These are phyloP conservation scores for Lecanicillium sp. DNA, from an alignment of 2,329 filamentous ascomycete genomes.

Conservation along the genomic window DNA sequence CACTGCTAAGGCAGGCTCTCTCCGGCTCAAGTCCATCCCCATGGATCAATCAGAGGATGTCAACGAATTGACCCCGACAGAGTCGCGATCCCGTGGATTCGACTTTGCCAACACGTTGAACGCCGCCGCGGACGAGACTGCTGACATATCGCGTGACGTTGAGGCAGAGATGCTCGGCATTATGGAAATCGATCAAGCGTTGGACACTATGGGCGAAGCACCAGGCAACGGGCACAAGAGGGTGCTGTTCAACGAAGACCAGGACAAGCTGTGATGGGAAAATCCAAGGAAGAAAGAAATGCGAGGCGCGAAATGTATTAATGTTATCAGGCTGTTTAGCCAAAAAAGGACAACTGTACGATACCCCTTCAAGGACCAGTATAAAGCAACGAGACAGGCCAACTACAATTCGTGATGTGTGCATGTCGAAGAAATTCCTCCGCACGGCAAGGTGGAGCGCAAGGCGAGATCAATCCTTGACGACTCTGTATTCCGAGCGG, in stretches of 20 bases:
- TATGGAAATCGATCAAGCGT: slow-evolving; percentile 57
- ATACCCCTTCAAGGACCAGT: slow-evolving; percentile 27
- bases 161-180: slow-evolving; percentile 59
- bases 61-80: slow-evolving; percentile 18
- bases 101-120: slow-evolving; percentile 46
- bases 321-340: slow-evolving; percentile 13
- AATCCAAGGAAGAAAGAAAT: slow-evolving; percentile 16
- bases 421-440: slow-evolving; percentile 26
- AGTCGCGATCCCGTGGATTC: slow-evolving; percentile 34
- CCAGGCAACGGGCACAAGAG: slow-evolving; percentile 43
- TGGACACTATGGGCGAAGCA: slow-evolving; percentile 49
- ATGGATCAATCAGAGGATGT: slow-evolving; percentile 23
- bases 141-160: slow-evolving; percentile 47
- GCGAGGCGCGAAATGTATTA: slow-evolving; percentile 18
- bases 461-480: slow-evolving; percentile 70
- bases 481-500: slow-evolving; percentile 72
- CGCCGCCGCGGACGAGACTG: slow-evolving; percentile 46
- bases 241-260: slow-evolving; percentile 43
- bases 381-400: not conserved
- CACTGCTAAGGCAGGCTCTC: slow-evolving; percentile 34
- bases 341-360: slow-evolving; percentile 26
- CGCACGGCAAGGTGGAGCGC: slow-evolving; percentile 71
- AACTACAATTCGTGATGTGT: not conserved
- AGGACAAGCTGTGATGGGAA: slow-evolving; percentile 19
- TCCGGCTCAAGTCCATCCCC: slow-evolving; percentile 26